Base-by-base conservation (phyloP, 1,284 basidiomycete genomes). In the Malassezia equina region DNA sequence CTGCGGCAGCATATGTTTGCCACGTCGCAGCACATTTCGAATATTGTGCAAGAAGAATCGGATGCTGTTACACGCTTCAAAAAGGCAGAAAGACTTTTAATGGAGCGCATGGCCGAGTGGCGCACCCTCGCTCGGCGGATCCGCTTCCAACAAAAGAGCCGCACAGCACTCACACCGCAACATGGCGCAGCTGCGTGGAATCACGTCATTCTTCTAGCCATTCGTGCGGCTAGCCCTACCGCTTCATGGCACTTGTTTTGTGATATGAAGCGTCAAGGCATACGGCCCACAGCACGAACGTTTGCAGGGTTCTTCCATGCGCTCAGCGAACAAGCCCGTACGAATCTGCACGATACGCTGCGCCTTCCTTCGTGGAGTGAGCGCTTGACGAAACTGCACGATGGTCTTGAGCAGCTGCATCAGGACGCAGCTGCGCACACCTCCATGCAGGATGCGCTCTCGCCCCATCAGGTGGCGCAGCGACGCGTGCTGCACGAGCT, bases 121-220 rank as follows among this genome's bases (percentile, higher is more conserved):
- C 44, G 29, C 32, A 17, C 21, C 3, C 32, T 52, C n/a, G 33
- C 41, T 4, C 55, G 50, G 12, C 28, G 25, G 2, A 43, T 50
- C 5, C 49, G 51, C 39, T 17, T 36, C 2, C 24, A 46, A 11
- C 29, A 28, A 4, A 13, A 19, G 34, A 17, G 31, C 36, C 23
- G 24, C 13, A 27, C 44, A 40, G 24, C 23, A 9, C 4, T 41
- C n/a, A 36, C 31, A 15, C 55, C 55, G 9, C 49, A 52, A 40
- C 36, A 28, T 27, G 49, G 50, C 13, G 55, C 42, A 5, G 32
- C 55, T 4, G 49, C 55, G 8, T 57, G 55, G 55, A 57, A 57
- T 29, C 55, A 57, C n/a, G 55, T 52, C 7, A 57, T 57, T 15
- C 11, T n/a, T 11, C 32, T 57, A 5, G 55, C 55, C 3, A 23